Evolutionary conservation across 2,329 filamentous ascomycete species (phyloP), one percentile per base, ranked within the genome.

Genomic region (Talaromyces sp.): DNA sequence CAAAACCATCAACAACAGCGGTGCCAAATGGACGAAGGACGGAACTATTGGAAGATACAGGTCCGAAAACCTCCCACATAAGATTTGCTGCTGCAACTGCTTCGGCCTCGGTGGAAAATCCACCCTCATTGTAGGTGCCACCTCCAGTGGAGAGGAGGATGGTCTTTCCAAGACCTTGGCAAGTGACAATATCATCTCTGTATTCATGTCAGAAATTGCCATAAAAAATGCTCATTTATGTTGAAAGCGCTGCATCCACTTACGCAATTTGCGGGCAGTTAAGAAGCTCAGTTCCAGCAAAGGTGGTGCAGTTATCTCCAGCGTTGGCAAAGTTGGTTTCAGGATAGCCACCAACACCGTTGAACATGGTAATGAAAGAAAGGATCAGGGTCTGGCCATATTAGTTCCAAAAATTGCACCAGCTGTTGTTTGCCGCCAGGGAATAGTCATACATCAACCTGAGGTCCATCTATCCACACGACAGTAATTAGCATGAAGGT

Each of bases 61-160:
- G 87, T 2, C 90, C 90, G 74, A 92, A 92, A 67, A 88, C 89
- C 60, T 85, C 80, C 90, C 90, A 93, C 65, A 92, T 78, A 13
- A 84, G 80, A 63, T 88, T 78, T 0, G 90, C 90, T 2, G 85
- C 84, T 0, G 78, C 72, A 25, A 80, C 73, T 3, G 89, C 89
- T 0, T 80, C 83, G 0, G 75, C 69, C 1, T 80, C 70, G 19
- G 81, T 84, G 43, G 76, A 72, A 78, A 91, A 91, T 25, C 89
- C 89, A 34, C 87, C 88, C 73, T 91, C 88, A n/a, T 81, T 86
- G 75, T 91, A 91, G 1, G 88, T 88, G 2, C 86, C 86, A 38
- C 91, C 90, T 27, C 89, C 90, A 47, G 93, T 81, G 1, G 90
- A 92, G 7, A 92, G 81, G 49, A 91, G 74, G 69, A 93, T 88